Conservation (phyloP, 257 asterid genomes). For the Rehmannia glutinosa region DNA sequence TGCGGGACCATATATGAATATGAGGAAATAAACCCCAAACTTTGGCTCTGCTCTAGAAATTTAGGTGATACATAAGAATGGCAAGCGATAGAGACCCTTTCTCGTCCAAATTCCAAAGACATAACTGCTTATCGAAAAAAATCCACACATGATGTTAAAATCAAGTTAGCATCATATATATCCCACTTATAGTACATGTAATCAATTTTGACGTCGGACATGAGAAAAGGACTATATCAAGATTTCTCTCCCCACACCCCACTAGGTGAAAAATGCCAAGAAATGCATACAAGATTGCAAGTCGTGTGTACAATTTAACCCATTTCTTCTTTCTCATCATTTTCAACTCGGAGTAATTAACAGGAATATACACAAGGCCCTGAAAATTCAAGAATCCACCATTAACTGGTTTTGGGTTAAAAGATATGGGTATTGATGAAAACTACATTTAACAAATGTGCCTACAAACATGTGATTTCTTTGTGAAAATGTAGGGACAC, state of each 20-base stretch:
- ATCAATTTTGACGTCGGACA: slow-evolving; percentile 27
- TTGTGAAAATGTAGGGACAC: slow-evolving; percentile 17
- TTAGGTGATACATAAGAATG: slow-evolving; percentile 29
- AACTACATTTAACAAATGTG: slow-evolving; percentile 22
- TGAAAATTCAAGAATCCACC: not conserved
- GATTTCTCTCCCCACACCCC: slow-evolving; percentile 7
- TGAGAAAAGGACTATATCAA: slow-evolving; percentile 13
- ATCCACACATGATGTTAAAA: slow-evolving; percentile 14
- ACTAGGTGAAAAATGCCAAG: slow-evolving; percentile 14
- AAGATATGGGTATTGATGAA: slow-evolving; percentile 25
- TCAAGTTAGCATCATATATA: slow-evolving; percentile 10
- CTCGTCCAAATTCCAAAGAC: slow-evolving; percentile 26
- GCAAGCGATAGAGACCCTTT: slow-evolving; percentile 21
- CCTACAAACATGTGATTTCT: slow-evolving; percentile 22
- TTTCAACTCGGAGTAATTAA: not conserved
- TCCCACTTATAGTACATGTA: slow-evolving; percentile 25
- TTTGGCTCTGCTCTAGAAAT: not conserved
- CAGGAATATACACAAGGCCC: not conserved
- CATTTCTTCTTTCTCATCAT: slow-evolving; percentile 19
- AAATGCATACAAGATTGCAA: slow-evolving; percentile 29
- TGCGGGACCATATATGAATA: slow-evolving; percentile 29
- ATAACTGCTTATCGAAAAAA: not conserved
- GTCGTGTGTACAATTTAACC: slow-evolving; percentile 26
- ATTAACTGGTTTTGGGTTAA: slow-evolving; percentile 1
- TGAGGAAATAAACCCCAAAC: slow-evolving; percentile 17